A percentile compares a stretch with the other conserved stretches of the same genome.
Evolutionary conservation across 1,139 yeast genomes (phyloP).

Genomic region (Pneumocystis oryctolagi): DNA sequence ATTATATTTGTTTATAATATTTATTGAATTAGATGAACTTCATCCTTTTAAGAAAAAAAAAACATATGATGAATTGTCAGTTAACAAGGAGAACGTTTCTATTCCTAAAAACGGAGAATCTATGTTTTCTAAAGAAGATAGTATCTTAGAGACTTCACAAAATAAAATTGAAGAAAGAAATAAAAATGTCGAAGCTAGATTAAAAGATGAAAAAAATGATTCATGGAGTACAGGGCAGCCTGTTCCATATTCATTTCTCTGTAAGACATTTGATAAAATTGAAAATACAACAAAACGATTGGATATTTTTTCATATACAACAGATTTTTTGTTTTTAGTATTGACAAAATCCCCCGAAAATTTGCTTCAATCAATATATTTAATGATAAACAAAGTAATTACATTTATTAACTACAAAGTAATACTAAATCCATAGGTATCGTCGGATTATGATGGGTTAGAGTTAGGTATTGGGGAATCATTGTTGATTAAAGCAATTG

Average conservation of each 20-base stretch:
- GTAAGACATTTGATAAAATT: slow-evolving; percentile 55
- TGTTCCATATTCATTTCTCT: slow-evolving; percentile 49
- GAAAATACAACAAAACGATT: slow-evolving; percentile 70
- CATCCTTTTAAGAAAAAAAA: neutral
- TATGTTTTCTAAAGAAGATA: neutral
- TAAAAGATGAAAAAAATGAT: neutral
- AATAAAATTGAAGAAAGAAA: neutral
- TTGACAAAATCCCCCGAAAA: slow-evolving; percentile 43
- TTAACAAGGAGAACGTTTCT: neutral
- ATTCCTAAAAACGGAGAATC: neutral
- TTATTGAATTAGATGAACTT: neutral
- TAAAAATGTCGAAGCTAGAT: neutral
- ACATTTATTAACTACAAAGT: neutral
- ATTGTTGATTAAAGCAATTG: slow-evolving; percentile 67
- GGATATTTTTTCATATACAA: slow-evolving; percentile 58
- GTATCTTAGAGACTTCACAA: neutral
- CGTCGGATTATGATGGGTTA: neutral
- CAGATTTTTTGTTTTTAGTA: slow-evolving; percentile 54
- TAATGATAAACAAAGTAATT: slow-evolving; percentile 19
- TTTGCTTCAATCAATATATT: slow-evolving; percentile 57
- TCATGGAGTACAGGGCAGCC: slow-evolving; percentile 7
- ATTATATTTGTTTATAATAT: neutral
- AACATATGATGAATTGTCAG: neutral
- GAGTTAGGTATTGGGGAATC: slow-evolving; percentile 62
- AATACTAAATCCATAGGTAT: slow-evolving; percentile 32